Conservation (phyloP, 495 filamentous ascomycete genomes). For the Lindgomyces ingoldianus region DNA sequence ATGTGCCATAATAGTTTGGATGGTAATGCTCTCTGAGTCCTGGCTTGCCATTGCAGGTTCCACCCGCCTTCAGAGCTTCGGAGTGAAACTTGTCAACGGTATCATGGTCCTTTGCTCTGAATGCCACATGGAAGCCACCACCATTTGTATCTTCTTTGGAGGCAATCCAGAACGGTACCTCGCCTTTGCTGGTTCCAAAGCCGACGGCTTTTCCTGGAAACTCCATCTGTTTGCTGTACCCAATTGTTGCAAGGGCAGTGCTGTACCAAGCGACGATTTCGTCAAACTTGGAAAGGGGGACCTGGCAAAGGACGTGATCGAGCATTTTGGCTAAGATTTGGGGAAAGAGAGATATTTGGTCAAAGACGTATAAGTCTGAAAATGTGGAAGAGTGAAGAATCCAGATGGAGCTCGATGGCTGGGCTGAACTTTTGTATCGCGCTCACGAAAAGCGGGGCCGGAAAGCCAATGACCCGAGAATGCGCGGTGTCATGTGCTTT, state of each 20-base stretch:
- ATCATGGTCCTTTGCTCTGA: slow-evolving; percentile 40
- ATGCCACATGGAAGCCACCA: slow-evolving; percentile 35
- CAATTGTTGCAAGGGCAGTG: slow-evolving; percentile 35
- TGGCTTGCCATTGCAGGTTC: slow-evolving; percentile 50
- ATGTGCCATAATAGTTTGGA: slow-evolving; percentile 53
- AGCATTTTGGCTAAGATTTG: neutral
- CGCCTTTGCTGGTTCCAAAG: slow-evolving; percentile 18
- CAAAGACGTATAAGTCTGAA: neutral
- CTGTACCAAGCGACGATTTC: slow-evolving; percentile 28
- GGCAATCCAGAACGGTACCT: slow-evolving; percentile 38
- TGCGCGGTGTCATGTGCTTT: neutral
- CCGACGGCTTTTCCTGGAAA: slow-evolving; percentile 28
- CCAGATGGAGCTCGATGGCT: neutral
- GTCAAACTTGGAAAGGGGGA: slow-evolving; percentile 20
- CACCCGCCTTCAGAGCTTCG: slow-evolving; percentile 51
- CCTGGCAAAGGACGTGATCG: slow-evolving; percentile 29
- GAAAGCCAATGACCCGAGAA: neutral
- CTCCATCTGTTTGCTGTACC: slow-evolving; percentile 35
- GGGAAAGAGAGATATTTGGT: neutral
- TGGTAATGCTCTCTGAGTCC: slow-evolving; percentile 49
- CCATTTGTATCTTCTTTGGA: slow-evolving; percentile 12
- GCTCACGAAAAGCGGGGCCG: slow-evolving; percentile 2
- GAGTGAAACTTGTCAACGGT: slow-evolving; percentile 49
- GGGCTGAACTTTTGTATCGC: neutral
- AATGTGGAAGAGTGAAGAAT: neutral